Conservation (phyloP, 2,329 filamentous ascomycete genomes). For the Hymenotorrendiella dingleyae region DNA sequence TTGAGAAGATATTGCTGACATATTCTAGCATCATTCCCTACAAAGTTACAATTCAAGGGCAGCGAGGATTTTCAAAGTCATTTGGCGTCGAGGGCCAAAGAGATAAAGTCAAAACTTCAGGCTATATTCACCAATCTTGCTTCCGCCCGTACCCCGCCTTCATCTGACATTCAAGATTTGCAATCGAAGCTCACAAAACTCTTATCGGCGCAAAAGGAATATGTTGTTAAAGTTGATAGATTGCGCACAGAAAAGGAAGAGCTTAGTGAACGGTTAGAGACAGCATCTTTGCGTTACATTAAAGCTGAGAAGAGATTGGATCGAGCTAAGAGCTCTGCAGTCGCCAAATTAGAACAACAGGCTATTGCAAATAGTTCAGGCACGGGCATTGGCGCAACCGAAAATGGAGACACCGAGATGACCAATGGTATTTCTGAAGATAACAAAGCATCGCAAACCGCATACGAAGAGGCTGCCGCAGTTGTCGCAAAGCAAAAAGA, state of each 20-base stretch:
- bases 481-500: constrained; percentile 78
- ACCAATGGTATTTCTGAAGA: constrained; percentile 49
- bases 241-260: constrained; percentile 75
- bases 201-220: constrained; percentile 76
- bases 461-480: constrained; percentile 72
- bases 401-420: constrained; percentile 33
- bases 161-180: constrained; percentile 65
- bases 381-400: constrained; percentile 36
- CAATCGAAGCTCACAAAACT: constrained; percentile 71
- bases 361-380: constrained; percentile 54
- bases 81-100: constrained; percentile 66
- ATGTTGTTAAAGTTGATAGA: constrained; percentile 69
- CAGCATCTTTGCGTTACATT: constrained; percentile 84
- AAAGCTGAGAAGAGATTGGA: constrained; percentile 94
- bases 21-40: constrained; percentile 48
- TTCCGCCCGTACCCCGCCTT: constrained; percentile 45
- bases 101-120: constrained; percentile 70
- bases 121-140: constrained; percentile 57
- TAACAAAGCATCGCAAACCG: constrained; percentile 63
- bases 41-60: constrained; percentile 56
- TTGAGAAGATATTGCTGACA: constrained; percentile 21
- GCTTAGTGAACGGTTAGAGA: constrained; percentile 79
- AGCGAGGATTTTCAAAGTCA: constrained; percentile 74
- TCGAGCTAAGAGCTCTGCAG: constrained; percentile 78
- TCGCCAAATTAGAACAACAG: constrained; percentile 87